A percentile compares a stretch with the other conserved stretches of the same genome.
Conservation (phyloP, 768 basidiomycete species). For the Sarcodon aspratus region DNA sequence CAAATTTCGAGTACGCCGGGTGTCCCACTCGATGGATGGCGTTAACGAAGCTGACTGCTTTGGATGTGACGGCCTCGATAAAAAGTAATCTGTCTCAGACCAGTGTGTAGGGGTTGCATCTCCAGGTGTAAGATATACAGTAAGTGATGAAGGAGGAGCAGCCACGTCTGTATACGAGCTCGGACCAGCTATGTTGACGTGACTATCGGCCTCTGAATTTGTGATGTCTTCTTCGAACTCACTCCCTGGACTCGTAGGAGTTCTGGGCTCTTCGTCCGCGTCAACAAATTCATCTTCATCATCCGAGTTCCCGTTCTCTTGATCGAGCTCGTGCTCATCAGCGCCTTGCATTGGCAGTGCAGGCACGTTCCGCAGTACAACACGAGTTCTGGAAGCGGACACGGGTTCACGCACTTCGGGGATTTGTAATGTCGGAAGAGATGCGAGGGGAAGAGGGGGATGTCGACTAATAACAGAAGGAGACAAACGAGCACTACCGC, state of each 20-base stretch:
- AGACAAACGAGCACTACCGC: constrained; percentile 30
- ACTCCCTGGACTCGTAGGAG: constrained; percentile 7
- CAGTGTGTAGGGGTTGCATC: not conserved
- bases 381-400: constrained; percentile 11
- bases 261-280: constrained; percentile 11
- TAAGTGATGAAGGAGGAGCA: constrained; percentile 3
- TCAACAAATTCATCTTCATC: constrained; percentile 19
- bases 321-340: constrained; percentile 22
- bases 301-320: constrained; percentile 14
- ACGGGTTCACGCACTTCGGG: constrained; percentile 12
- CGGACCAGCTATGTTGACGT: too few species aligned
- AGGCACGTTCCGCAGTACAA: constrained; percentile 41
- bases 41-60: too few species aligned
- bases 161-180: too few species aligned
- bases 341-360: constrained; percentile 34
- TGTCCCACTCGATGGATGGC: not conserved
- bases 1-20: constrained; percentile 9
- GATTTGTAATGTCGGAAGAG: constrained; percentile 36
- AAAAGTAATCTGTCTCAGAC: not conserved
- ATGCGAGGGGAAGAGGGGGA: constrained; percentile 32
- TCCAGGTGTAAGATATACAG: constrained; percentile 2
- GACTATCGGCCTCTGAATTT: constrained; percentile 15
- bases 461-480: constrained; percentile 34
- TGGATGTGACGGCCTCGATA: not conserved
- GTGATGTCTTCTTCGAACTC: constrained; percentile 25